Percentiles rank a stretch among this genome's conserved stretches.
Evolutionary conservation across 2,329 filamentous ascomycete species (phyloP).

Genomic region (Calonectria ilicicola): DNA sequence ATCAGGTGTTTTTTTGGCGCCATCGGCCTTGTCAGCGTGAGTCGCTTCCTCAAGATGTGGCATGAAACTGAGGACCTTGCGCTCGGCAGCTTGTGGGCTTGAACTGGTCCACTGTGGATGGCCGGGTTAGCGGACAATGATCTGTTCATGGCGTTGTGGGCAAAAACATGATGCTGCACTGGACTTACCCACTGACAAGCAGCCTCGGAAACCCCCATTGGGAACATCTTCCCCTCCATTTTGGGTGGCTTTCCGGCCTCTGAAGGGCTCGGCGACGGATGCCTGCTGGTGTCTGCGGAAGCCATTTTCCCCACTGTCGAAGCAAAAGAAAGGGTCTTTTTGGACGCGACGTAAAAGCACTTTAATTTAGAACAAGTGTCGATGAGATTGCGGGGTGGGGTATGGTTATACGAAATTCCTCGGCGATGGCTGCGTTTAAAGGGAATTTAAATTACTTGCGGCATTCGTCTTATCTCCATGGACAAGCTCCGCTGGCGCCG

Average conservation of each 20-base stretch:
- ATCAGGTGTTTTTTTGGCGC: constrained; percentile 66
- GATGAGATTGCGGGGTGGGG: no score
- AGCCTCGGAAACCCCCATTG: neutral
- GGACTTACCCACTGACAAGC: neutral
- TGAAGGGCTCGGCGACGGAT: neutral
- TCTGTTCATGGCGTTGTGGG: neutral
- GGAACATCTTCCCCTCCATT: neutral
- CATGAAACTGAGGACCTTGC: constrained; percentile 86
- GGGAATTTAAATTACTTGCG: neutral
- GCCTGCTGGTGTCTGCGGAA: neutral
- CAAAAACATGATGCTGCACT: neutral
- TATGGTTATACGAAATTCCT: neutral
- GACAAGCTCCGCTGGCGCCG: neutral
- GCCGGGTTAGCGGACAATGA: neutral
- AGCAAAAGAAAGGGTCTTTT: neutral
- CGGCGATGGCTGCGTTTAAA: no score
- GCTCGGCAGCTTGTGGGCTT: constrained; percentile 85
- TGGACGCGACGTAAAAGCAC: neutral
- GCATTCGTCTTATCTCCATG: neutral
- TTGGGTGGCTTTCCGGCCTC: neutral
- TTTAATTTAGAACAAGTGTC: no score
- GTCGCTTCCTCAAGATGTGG: constrained; percentile 81
- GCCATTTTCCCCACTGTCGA: neutral
- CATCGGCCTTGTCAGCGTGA: constrained; percentile 70
- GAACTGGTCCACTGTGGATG: constrained; percentile 81